Base-by-base conservation (phyloP, 805 yeast species). In the Soucietia sequanensis region DNA sequence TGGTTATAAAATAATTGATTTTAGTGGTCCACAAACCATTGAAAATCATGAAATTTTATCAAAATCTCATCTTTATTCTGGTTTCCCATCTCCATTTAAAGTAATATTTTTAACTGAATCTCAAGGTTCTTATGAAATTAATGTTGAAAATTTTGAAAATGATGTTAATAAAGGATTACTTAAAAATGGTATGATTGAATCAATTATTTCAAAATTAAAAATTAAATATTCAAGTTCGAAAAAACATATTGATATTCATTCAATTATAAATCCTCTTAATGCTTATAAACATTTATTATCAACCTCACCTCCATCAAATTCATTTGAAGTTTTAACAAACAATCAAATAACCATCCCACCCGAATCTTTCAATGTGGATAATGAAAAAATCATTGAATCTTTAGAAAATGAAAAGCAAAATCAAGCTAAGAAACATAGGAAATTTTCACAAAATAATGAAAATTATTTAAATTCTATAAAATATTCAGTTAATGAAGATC, bases 41-140 rank as follows among this genome's bases (percentile, higher is more conserved):
- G 48, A 46, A 11, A 57, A 60, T 35, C 47, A 51, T 24, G 54
- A 47, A 32, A 27, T 63, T 2, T 33, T 60, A 7, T 63, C 61
- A 3, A 60, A 58, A 33, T 35, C 66, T 2, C 51, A 43, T 32
- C 38, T 65, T 20, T 58, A 54, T 38, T 34, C 60, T 9, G 13
- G 35, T 4, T 56, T 60, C 13, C 54, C 54, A 4, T 35, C 59
- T 11, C 71, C 71, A 2, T 34, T 41, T 5, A 52, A 53, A 32
- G 14, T 65, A 12, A 51, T 65, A 6, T 53, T 65, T 21, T 42
- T 65, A 38, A 58, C 62, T 4, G 42, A 44, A 23, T 31, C 31
- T 21, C 35, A 33, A 10, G 51, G 51, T 8, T 46, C 59, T 4
- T 56, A 50, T 33, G 48, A 38, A 22, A 48, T 58, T 22, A 41